Base-by-base conservation (phyloP, 768 basidiomycete genomes). In the Psilocybe sp. region DNA sequence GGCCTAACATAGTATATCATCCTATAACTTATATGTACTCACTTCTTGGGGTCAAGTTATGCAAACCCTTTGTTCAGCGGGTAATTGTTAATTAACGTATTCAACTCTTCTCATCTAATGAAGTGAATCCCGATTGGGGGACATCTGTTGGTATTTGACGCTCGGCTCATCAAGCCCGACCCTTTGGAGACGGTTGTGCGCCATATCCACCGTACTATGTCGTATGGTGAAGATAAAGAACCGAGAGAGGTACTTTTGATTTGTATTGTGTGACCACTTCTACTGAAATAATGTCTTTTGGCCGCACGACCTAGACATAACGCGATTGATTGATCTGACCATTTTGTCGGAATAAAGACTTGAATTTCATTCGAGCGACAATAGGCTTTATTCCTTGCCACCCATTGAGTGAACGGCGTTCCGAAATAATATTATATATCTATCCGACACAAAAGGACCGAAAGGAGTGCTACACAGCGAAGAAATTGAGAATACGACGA, bases 201-300 rank as follows among this genome's bases (percentile, higher is more conserved):
- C 64, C 94, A 99, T 65, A 89, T 99, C 47, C 97, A 99, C 72
- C 95, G 92, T 60, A 89, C 92, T 50, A 94, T 99, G 85, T 97
- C 98, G 65, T 99, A 97, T 61, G 96, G 96, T 32, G 96, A 98
- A 72, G 92, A 95, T 51, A 96, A 99, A 65, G 96, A 99, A 63
- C 95, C 96, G 13, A 93, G 88, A 75, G 92, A 92, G 82, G 90
- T 89, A 61, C 50, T 75, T 49, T 31, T 50, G 42, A 38, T 31
- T 12, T 49, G 37, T 36, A 2, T 15, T 43, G 43, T 50, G n/a
- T 45, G 51, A 18, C 20, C 31, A n/a, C 5, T 45, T 23, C 47
- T 44, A 53, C 54, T 62, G 28, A 61, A 52, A 20, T n/a, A 46
- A 49, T 40, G 50, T 60, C 36, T 33, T 56, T 58, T 46, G 95